Conservation (phyloP, 179 eudicot species). For the Patellifolia procumbens region DNA sequence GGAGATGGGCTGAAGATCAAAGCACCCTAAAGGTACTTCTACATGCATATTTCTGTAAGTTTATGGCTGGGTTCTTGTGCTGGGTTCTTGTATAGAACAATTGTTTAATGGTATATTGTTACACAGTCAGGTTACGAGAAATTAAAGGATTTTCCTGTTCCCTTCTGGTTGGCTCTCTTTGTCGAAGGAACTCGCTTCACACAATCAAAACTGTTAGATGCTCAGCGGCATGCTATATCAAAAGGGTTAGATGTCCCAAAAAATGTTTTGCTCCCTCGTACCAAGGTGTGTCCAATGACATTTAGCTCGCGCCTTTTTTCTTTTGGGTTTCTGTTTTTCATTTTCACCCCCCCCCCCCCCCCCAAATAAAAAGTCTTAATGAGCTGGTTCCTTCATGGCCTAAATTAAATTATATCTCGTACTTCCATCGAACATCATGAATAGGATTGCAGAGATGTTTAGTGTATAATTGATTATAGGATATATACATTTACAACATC, state of each 20-base stretch:
- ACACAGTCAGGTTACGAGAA: constrained; percentile 68
- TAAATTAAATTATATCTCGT: background rate
- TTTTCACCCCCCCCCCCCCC: too few species aligned
- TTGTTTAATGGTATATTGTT: constrained; percentile 11
- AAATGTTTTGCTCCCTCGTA: constrained; percentile 78
- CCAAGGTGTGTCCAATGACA: constrained; percentile 55
- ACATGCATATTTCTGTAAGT: constrained; percentile 11
- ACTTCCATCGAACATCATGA: background rate
- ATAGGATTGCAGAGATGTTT: background rate
- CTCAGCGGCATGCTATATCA: constrained; percentile 69
- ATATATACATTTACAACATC: background rate
- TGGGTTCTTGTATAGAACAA: background rate
- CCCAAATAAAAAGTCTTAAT: background rate
- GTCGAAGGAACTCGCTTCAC: constrained; percentile 93
- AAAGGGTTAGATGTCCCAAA: constrained; percentile 66
- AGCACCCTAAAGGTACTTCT: constrained; percentile 48
- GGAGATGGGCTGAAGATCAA: constrained; percentile 70
- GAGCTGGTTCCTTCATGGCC: background rate
- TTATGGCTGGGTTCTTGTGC: constrained; percentile 4
- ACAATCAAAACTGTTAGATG: constrained; percentile 63
- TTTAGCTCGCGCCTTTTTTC: background rate
- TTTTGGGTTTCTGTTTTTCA: background rate
- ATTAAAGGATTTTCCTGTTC: constrained; percentile 60
- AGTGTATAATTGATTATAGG: background rate
- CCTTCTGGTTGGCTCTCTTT: constrained; percentile 86